These are phyloP conservation scores for Colletotrichum brevisporum DNA, from an alignment of 2,329 filamentous ascomycete genomes.

Conservation along the genomic window DNA sequence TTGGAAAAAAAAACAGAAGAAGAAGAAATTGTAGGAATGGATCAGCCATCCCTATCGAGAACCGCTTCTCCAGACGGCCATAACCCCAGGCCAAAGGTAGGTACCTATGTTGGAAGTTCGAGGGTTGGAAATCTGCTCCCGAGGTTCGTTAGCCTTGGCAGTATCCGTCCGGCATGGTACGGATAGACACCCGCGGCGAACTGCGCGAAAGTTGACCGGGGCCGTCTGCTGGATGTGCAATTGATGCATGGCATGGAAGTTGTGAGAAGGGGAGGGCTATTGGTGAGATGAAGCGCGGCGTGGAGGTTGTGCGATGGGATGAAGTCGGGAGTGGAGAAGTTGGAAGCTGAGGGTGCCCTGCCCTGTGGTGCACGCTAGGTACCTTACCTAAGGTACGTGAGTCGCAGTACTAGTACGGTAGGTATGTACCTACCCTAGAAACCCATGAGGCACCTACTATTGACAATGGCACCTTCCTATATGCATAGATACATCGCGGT, in stretches of 20 bases:
- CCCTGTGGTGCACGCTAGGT: neutral
- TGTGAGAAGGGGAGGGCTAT: neutral
- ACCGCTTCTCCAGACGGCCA: neutral
- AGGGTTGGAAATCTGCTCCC: no score
- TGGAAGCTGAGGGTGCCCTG: slow-evolving; percentile 4
- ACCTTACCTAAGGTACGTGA: neutral
- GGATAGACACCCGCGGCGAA: slow-evolving; percentile 1
- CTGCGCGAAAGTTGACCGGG: neutral
- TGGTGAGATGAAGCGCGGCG: neutral
- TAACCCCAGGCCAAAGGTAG: neutral
- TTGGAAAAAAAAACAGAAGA: slow-evolving; percentile 23
- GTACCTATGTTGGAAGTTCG: neutral
- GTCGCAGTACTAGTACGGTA: no score
- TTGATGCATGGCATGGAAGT: neutral
- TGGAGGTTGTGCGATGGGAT: slow-evolving; percentile 17
- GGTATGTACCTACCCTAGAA: no score
- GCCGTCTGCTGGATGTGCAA: neutral
- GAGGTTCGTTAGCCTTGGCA: neutral
- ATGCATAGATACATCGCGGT: no score
- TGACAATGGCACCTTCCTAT: no score
- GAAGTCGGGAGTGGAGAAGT: slow-evolving; percentile 17
- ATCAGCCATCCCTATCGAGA: neutral
- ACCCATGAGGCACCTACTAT: no score
- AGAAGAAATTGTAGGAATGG: neutral
- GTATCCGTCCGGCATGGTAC: neutral